Evolutionary conservation across 139 green algal genomes (phyloP).

Genomic region (Picochlorum costavermella): DNA sequence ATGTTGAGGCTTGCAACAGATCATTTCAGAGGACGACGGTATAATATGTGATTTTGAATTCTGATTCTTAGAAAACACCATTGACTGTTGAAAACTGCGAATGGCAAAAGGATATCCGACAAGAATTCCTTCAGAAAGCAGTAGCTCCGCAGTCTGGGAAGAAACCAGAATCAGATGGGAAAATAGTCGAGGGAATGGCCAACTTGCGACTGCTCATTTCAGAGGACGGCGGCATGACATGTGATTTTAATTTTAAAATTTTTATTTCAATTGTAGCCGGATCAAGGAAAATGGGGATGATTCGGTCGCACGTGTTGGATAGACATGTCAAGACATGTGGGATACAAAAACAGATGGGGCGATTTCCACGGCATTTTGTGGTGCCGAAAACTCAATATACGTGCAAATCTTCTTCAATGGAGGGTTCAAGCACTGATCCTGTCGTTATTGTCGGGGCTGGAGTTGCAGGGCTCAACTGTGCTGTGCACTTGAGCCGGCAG

Average conservation of each 20-base stretch:
- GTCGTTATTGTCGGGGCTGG: constrained; percentile 47
- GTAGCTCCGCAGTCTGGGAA: too few relatives aligned
- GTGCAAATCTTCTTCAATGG: neutral
- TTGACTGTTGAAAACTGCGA: neutral
- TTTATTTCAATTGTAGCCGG: neutral
- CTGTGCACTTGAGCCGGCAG: constrained; percentile 23
- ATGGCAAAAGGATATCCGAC: too few relatives aligned
- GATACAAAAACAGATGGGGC: too few relatives aligned
- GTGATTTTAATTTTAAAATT: neutral
- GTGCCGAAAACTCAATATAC: too few relatives aligned
- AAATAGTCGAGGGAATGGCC: too few relatives aligned
- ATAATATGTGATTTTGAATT: constrained; percentile 7
- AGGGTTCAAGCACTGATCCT: neutral
- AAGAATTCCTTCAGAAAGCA: too few relatives aligned
- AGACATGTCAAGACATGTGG: too few relatives aligned
- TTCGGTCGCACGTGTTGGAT: too few relatives aligned
- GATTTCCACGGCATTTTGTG: too few relatives aligned
- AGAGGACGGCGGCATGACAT: constrained; percentile 13
- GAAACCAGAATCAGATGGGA: too few relatives aligned
- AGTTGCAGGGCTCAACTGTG: constrained; percentile 38
- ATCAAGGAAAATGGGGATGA: too few relatives aligned
- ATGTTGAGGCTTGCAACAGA: constrained; percentile 29
- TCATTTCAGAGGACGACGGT: constrained; percentile 24
- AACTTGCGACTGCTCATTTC: constrained; percentile 24
- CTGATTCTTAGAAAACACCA: neutral